Base-by-base conservation (phyloP, 2,329 filamentous ascomycete species). In the Ceratocystis huliohia region DNA sequence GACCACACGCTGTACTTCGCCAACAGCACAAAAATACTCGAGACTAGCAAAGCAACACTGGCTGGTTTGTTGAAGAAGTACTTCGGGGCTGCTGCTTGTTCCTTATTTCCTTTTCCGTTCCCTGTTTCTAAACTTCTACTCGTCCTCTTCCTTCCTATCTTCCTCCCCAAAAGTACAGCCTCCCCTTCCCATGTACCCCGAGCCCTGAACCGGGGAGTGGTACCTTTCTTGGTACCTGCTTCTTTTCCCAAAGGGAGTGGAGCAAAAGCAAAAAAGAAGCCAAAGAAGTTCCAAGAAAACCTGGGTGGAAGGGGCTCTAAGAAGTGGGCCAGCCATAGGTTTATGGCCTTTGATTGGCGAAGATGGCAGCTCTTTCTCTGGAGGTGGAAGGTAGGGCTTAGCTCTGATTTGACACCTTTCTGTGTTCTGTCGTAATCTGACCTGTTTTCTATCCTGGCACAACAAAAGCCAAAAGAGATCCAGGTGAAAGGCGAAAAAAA, bases 141-240 rank as follows among this genome's bases (percentile, higher is more conserved):
- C 59, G 30, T 41, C 37, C 33, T 61, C 57, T 13, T 61, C 17
- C 17, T 61, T 8, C 25, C n/a, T 25, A 8, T 22, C 17, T 33
- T 33, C 57, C 33, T 61, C 28, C 33, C 15, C 25, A 61, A 61
- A 28, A 37, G 33, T 30, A 37, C 56, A 61, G n/a, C 28, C 22
- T 15, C 56, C 28, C 56, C 22, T 22, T 44, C 53, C 56, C 30
- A 63, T 50, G 44, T 63, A 63, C 61, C 61, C 61, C 33, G 44
- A 48, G 37, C 25, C 61, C 37, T 46, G 61, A 46, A 17, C n/a
- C 44, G 41, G 41, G 44, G 61, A 48, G 20, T 45, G 61, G 61
- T 63, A 48, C 61, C 61, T 63, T 63, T 63, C 25, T 63, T 63
- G 61, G 61, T 63, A 63, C 61, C 61, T 63, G 61, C 61, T 63